Percentiles rank a stretch among this genome's conserved stretches.
Conservation (phyloP, 2,329 filamentous ascomycete species). For the Pestalotiopsis sp. region DNA sequence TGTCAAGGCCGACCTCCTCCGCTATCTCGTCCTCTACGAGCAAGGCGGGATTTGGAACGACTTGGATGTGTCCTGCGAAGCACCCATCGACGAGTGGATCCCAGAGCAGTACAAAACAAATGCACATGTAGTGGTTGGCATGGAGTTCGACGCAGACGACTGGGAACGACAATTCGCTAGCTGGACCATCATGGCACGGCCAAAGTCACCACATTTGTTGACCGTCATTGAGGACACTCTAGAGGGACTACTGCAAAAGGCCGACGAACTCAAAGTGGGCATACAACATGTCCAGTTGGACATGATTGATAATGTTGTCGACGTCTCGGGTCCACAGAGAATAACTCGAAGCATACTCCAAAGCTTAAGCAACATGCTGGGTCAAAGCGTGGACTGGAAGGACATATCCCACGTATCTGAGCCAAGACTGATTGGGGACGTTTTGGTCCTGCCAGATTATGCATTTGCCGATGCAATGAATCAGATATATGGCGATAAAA, state of each 20-base stretch:
- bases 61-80: conserved; percentile 39
- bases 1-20: conserved; percentile 43
- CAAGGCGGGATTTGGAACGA: conserved; percentile 46
- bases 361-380: conserved; percentile 11
- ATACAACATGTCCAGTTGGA: neutral
- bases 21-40: conserved; percentile 42
- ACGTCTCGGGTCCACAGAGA: neutral
- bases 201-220: conserved; percentile 26
- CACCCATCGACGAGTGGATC: conserved; percentile 38
- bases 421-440: conserved; percentile 32
- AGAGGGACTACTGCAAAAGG: conserved; percentile 18
- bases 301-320: neutral
- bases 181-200: conserved; percentile 34
- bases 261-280: neutral
- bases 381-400: conserved; percentile 18
- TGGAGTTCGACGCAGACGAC: conserved; percentile 36
- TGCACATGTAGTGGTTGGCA: conserved; percentile 38
- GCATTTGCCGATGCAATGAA: conserved; percentile 17
- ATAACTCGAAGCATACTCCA: neutral
- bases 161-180: conserved; percentile 29
- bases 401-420: conserved; percentile 26
- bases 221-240: conserved; percentile 33
- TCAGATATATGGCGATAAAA: conserved; percentile 14
- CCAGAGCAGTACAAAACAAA: conserved; percentile 32
- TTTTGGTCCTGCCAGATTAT: conserved; percentile 19